Evolutionary conservation across 2,329 filamentous ascomycete genomes (phyloP).

Genomic region (Chaetothyriales sp.): DNA sequence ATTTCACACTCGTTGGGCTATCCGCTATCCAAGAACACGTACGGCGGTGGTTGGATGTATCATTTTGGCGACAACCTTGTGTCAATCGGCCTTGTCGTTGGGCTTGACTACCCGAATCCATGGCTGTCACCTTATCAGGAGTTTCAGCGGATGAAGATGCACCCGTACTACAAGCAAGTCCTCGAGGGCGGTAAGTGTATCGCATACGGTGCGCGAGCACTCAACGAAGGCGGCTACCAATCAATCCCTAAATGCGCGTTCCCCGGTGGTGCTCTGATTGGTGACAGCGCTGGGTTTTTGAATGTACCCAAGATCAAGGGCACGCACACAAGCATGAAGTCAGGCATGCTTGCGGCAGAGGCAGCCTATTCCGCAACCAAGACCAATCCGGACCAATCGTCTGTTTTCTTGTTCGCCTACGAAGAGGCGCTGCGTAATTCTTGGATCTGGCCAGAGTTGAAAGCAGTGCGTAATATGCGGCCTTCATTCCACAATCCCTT

Average conservation of each 20-base stretch:
- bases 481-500: slow-evolving; percentile 83
- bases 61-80: slow-evolving; percentile 98
- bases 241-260: slow-evolving; percentile 96
- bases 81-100: slow-evolving; percentile 77
- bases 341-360: slow-evolving; percentile 90
- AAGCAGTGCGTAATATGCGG: slow-evolving; percentile 92
- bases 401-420: slow-evolving; percentile 84
- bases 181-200: slow-evolving; percentile 97
- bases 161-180: slow-evolving; percentile 73
- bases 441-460: slow-evolving; percentile 84
- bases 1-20: slow-evolving; percentile 88
- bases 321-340: slow-evolving; percentile 95
- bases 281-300: slow-evolving; percentile 89
- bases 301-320: slow-evolving; percentile 99
- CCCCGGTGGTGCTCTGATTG: slow-evolving; percentile 86
- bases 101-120: slow-evolving; percentile 89
- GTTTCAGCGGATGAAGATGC: slow-evolving; percentile 97
- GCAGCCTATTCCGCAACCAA: slow-evolving; percentile 68
- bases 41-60: slow-evolving; percentile 98
- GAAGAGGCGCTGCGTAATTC: slow-evolving; percentile 77
- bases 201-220: slow-evolving; percentile 80
- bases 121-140: slow-evolving; percentile 92
- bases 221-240: slow-evolving; percentile 93
- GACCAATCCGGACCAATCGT: slow-evolving; percentile 39
- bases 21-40: slow-evolving; percentile 73